Evolutionary conservation across 169 alveolate genomes (phyloP), one percentile per base, ranked within the genome.

Genomic region (Plasmodium vivax): DNA sequence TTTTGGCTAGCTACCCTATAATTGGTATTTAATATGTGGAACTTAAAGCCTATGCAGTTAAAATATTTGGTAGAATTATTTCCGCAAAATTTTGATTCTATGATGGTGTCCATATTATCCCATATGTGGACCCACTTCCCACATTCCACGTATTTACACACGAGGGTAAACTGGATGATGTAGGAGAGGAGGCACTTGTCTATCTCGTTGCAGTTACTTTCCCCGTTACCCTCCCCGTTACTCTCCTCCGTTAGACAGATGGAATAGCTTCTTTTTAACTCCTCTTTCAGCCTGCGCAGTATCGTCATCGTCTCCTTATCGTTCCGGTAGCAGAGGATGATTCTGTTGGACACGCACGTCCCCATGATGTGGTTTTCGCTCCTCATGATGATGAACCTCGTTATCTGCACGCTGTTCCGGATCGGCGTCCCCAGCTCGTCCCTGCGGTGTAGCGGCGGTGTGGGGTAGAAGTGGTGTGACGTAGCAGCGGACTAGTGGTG

Each of bases 71-170:
- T 47, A 0, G 32, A 72, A 87, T 87, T 12, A 75, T 58, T 87
- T n/a, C 85, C 93, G 54, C 80, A 51, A 87, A 87, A 87, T 77
- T 87, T 87, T 1, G 93, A 87, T 36, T 87, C 87, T 19, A 87
- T 77, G 14, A 87, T 87, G 5, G 93, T 87, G 32, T 87, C 82
- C 93, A 87, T 87, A 36, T 75, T 87, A 36, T 87, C 93, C 85
- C 93, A 45, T n/a, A 87, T 75, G 68, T 87, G 93, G 34, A 87
- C 54, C 93, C 93, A 87, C 81, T 75, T 87, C 3, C 93, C 93
- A 75, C 87, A 32, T 36, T 87, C 87, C 45, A 87, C 43, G n/a
- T 87, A 87, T 45, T 87, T 87, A 56, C 93, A 87, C 36, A 87
- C 93, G 51, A 87, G 5, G 1, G 93, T 87, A 77, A 87, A 87